Conservation (phyloP, 768 basidiomycete species). For the Infundibulicybe gibba region DNA sequence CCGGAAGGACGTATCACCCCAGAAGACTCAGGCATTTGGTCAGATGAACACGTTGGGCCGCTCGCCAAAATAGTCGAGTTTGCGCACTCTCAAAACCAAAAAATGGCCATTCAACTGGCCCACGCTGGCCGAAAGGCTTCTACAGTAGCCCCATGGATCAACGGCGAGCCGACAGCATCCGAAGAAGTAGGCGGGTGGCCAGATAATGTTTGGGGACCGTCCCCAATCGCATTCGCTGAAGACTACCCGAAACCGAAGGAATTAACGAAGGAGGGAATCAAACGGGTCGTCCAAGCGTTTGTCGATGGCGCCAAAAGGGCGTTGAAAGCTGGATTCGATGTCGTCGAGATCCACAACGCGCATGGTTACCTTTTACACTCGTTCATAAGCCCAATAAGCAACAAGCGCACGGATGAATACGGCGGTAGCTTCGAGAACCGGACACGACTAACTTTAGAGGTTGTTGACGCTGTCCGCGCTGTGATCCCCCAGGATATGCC, state of each 20-base stretch:
- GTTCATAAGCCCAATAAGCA: constrained; percentile 58
- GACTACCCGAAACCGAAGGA: constrained; percentile 51
- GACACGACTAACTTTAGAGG: constrained; percentile 54
- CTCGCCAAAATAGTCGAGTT: constrained; percentile 58
- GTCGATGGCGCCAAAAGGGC: constrained; percentile 47
- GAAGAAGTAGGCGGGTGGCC: constrained; percentile 47
- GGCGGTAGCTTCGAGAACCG: constrained; percentile 74
- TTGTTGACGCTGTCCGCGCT: constrained; percentile 60
- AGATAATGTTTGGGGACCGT: constrained; percentile 55
- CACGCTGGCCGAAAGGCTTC: constrained; percentile 80
- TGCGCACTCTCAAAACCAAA: constrained; percentile 67
- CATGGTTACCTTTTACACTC: constrained; percentile 57
- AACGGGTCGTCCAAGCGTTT: constrained; percentile 53
- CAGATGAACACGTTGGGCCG: constrained; percentile 47
- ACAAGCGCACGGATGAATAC: constrained; percentile 65
- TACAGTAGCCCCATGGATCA: constrained; percentile 59
- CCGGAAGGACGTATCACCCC: constrained; percentile 66
- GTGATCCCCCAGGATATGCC: constrained; percentile 61
- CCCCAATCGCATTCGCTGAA: constrained; percentile 39
- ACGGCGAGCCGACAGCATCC: constrained; percentile 26
- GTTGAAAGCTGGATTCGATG: constrained; percentile 57
- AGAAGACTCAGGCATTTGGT: constrained; percentile 62
- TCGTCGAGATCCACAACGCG: constrained; percentile 60
- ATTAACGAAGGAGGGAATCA: constrained; percentile 54
- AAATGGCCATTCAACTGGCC: constrained; percentile 70